Base-by-base conservation (phyloP, 1,284 basidiomycete genomes). In the Tilletiopsis washingtonensis region DNA sequence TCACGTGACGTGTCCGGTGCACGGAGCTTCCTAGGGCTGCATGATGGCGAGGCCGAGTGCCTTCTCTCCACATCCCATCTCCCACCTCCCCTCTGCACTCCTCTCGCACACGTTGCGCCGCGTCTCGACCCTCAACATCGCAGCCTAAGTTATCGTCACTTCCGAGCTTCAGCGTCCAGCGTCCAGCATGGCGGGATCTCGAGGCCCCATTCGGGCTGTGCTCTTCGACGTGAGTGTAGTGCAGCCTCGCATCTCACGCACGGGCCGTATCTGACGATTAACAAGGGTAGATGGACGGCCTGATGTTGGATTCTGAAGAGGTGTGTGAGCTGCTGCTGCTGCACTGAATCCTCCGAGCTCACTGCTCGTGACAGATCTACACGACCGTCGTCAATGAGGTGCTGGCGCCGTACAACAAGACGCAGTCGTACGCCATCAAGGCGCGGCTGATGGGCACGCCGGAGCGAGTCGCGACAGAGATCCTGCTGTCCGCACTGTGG, bases 351-450 rank as follows among this genome's bases (percentile, higher is more conserved):
- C 9, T 24, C 6, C 4, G 5, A 2, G 9, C 11, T 23, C 29
- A n/a, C 29, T 34, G 9, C n/a, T 17, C n/a, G 9, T 5, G 17
- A 20, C 25, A 56, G 53, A 64, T 72, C 49, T 74, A 74, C 51
- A 74, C 71, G 24, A 56, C 52, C 3, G 67, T 72, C 21, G 71
- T 72, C 48, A 74, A 74, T 46, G 64, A 72, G 32, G 56, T 73
- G 5, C 54, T 74, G 21, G 48, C 38, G 20, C 72, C 71, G 1
- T 70, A 71, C 40, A 70, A 70, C 34, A 73, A 71, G 43, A 59
- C 72, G 52, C 67, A 72, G 56, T 68, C 65, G 1, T 74, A 71
- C 71, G 69, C 64, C 38, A 71, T 74, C 67, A 74, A 74, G 53
- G 56, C 64, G 23, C 57, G 57, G 40, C 56, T 74, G 1, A 74